phyloP scores from a whole-genome alignment of 2,329 filamentous ascomycete genomes.

The Penicillium sp. region DNA sequence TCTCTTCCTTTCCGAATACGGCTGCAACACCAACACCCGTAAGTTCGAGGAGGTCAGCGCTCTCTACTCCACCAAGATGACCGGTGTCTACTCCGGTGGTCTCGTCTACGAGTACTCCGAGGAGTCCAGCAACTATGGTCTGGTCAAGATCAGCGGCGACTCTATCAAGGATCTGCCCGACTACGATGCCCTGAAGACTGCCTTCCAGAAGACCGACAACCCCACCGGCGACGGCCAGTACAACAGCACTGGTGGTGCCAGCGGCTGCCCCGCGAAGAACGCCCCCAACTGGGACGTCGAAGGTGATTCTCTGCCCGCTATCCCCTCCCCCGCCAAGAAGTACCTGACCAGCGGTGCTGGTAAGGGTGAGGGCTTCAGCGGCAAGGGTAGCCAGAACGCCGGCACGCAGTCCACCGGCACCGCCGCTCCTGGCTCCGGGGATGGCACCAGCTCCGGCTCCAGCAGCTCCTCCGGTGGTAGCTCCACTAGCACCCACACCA shows the following conservation, averaged over 20 bases:
- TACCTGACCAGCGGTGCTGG: slow-evolving; percentile 61
- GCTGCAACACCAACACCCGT: slow-evolving; percentile 79
- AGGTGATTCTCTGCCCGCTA: slow-evolving; percentile 54
- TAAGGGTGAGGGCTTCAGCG: slow-evolving; percentile 54
- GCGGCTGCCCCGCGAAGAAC: slow-evolving; percentile 54
- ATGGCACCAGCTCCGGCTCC: slow-evolving; percentile 33
- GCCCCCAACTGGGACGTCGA: slow-evolving; percentile 57
- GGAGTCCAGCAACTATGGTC: slow-evolving; percentile 76
- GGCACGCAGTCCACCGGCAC: slow-evolving; percentile 51
- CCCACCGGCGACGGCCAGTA: slow-evolving; percentile 60
- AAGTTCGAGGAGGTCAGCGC: slow-evolving; percentile 75
- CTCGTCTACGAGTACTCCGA: slow-evolving; percentile 95
- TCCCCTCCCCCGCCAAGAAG: slow-evolving; percentile 55
- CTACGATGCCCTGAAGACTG: slow-evolving; percentile 58
- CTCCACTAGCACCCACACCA: not conserved
- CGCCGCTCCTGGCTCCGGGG: slow-evolving; percentile 52
- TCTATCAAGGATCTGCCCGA: slow-evolving; percentile 60
- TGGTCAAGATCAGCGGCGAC: slow-evolving; percentile 64
- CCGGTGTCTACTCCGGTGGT: slow-evolving; percentile 86
- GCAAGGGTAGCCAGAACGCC: slow-evolving; percentile 56
- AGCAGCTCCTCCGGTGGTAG: slow-evolving; percentile 3
- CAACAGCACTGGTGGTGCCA: slow-evolving; percentile 53
- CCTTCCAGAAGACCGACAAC: slow-evolving; percentile 50
- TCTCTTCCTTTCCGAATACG: slow-evolving; percentile 93
- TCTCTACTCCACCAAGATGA: slow-evolving; percentile 83